phyloP scores from a whole-genome alignment of 306 rosid species.

The Cucurbita ficifolia region DNA sequence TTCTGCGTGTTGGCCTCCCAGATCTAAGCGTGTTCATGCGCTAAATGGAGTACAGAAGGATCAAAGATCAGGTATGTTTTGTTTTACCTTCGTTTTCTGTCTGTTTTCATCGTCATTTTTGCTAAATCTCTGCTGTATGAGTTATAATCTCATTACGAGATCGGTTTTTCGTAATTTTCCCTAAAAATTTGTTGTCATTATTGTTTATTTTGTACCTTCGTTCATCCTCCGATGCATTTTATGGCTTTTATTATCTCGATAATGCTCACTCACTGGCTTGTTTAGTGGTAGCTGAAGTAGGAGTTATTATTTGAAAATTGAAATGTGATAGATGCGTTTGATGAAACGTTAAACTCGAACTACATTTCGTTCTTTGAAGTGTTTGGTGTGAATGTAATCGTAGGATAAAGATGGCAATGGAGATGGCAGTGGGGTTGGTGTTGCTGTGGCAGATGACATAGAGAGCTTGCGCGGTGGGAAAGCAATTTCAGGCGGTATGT shows the following conservation, averaged over 20 bases:
- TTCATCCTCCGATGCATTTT: background rate
- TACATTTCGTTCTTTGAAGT: background rate
- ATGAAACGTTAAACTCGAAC: background rate
- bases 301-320: background rate
- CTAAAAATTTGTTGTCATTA: background rate
- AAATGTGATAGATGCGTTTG: background rate
- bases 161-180: background rate
- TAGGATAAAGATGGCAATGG: slow-evolving; percentile 10
- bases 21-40: slow-evolving; percentile 7
- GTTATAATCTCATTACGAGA: background rate
- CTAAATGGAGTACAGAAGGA: slow-evolving; percentile 70
- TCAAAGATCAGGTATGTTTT: slow-evolving; percentile 48
- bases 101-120: background rate
- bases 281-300: background rate
- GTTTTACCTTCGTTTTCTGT: background rate
- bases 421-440: slow-evolving; percentile 1
- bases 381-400: background rate
- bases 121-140: background rate
- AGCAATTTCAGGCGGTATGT: slow-evolving; percentile 11
- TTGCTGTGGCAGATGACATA: slow-evolving; percentile 1
- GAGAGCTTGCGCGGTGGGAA: slow-evolving; percentile 6
- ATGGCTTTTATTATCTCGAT: background rate
- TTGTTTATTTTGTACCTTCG: background rate
- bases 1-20: background rate
- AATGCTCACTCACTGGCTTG: background rate